Evolutionary conservation across 2,329 filamentous ascomycete species (phyloP), one percentile per base, ranked within the genome.

Genomic region (Aspergillus pseudoterreus): DNA sequence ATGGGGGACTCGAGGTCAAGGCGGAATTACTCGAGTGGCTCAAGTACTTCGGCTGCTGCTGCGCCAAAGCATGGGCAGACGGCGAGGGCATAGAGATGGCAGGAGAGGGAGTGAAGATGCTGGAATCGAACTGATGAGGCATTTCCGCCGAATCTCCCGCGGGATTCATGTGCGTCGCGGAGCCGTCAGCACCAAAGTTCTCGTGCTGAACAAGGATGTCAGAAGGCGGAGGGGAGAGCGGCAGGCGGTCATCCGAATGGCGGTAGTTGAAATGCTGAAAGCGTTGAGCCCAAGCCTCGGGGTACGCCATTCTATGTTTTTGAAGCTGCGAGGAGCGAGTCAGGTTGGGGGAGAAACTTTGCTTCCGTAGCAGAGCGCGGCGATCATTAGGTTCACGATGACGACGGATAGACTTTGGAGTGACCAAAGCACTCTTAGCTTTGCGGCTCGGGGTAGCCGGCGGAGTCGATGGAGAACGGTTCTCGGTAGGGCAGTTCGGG

Each of bases 201-300:
- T 75, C 68, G 45, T 71, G 68, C 53, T 72, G 64, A 45, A 70
- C 61, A 4, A 71, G 65, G 47, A 71, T 74, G 50, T 72, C 71
- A 39, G 76, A 75, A 51, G 71, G 69, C 43, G 75, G 75, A 39
- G 76, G 73, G 19, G 77, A 77, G 12, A 75, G 61, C 52, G 75
- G 70, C 10, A 73, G 61, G 38, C 65, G 62, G 50, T 74, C 69
- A 50, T 75, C 68, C 14, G 76, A 69, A 56, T 72, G 65, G 44
- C 77, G 74, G 41, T 82, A 66, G 54, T 72, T 72, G 61, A 81
- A 81, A 54, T 77, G 77, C 52, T 81, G 75, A 42, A 82, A 71
- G 52, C 79, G 77, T 57, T 79, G 75, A 36, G 75, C 71, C 81
- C 82, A 84, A 43, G 68, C 61, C 45, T 75, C 65, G 64, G 72